These are phyloP conservation scores for Rhodotorula sp. DNA, from an alignment of 1,284 basidiomycete species.

Conservation along the genomic window DNA sequence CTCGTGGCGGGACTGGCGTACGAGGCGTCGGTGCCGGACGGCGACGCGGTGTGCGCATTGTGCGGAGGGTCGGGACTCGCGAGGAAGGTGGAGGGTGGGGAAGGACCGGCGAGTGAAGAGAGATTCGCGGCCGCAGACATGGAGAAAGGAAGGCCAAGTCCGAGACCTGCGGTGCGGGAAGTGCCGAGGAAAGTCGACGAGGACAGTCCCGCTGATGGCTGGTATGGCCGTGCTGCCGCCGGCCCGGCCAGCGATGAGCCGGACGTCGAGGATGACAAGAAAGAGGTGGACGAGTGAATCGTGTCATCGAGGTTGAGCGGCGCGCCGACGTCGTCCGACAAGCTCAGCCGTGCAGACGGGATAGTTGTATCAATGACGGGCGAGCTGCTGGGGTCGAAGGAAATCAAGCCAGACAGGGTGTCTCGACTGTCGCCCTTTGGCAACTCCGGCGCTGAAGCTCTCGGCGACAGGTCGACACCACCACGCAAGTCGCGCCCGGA, in stretches of 20 bases:
- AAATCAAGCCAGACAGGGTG: conserved; percentile 10
- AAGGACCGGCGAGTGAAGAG: conserved; percentile 20
- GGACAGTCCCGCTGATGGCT: neutral
- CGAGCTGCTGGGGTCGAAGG: conserved; percentile 13
- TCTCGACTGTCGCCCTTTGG: conserved; percentile 5
- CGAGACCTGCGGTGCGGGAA: conserved; percentile 22
- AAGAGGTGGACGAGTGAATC: conserved; percentile 9
- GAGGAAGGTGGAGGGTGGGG: conserved; percentile 10
- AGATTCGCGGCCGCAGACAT: conserved; percentile 36
- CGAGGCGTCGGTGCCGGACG: conserved; percentile 11
- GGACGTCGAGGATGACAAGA: conserved; percentile 11
- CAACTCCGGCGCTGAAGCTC: neutral
- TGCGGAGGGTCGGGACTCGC: conserved; percentile 12
- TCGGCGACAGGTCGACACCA: too few relatives aligned
- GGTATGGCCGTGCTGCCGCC: neutral
- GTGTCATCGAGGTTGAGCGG: conserved; percentile 19
- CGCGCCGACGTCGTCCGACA: conserved; percentile 5
- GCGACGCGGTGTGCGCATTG: neutral
- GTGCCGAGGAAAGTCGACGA: conserved; percentile 9
- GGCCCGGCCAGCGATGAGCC: neutral
- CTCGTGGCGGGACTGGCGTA: conserved; percentile 26
- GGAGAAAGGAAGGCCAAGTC: conserved; percentile 41
- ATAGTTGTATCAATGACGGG: conserved; percentile 22
- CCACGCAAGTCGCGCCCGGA: neutral
- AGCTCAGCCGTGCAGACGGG: conserved; percentile 13